Evolutionary conservation across 768 basidiomycete species (phyloP).

Genomic region (Mycena epipterygia): DNA sequence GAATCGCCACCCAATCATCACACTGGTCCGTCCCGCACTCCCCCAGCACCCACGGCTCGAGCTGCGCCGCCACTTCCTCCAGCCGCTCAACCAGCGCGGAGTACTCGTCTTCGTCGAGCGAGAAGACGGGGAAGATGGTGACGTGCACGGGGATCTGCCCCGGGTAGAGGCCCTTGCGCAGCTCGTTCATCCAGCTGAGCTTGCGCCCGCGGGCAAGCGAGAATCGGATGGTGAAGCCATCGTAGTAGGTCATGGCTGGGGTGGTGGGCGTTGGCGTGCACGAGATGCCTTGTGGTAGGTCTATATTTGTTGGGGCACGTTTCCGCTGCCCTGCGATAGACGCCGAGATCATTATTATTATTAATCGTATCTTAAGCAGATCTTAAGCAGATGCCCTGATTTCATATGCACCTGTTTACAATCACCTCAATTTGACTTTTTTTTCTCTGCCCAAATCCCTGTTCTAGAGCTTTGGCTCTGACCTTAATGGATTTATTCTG

Average conservation of each 20-base stretch:
- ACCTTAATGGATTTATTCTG: not conserved
- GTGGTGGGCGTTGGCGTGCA: not conserved
- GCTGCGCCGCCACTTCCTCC: slow-evolving; percentile 1
- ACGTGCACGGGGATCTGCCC: slow-evolving; percentile 1
- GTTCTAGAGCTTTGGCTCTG: not conserved
- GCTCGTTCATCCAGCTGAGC: slow-evolving; percentile 11
- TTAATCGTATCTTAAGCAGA: not conserved
- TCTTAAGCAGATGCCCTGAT: too few relatives aligned
- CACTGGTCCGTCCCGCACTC: slow-evolving; percentile 5
- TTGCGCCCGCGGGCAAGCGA: slow-evolving; percentile 6
- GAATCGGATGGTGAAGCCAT: slow-evolving; percentile 5
- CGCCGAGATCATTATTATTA: not conserved
- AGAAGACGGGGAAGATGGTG: not conserved
- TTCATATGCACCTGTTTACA: too few relatives aligned
- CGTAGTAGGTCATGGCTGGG: slow-evolving; percentile 6
- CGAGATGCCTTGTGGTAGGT: not conserved
- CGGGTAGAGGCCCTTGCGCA: slow-evolving; percentile 2
- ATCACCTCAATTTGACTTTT: not conserved
- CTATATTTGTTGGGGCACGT: slow-evolving; percentile 4
- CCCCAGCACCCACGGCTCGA: not conserved
- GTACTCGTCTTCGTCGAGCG: not conserved
- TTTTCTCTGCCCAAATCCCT: not conserved
- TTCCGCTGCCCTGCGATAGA: not conserved
- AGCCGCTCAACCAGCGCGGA: not conserved
- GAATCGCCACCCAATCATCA: slow-evolving; percentile 6